Evolutionary conservation across 148 eudicot genomes (phyloP).

Genomic region (Cornus controversa): DNA sequence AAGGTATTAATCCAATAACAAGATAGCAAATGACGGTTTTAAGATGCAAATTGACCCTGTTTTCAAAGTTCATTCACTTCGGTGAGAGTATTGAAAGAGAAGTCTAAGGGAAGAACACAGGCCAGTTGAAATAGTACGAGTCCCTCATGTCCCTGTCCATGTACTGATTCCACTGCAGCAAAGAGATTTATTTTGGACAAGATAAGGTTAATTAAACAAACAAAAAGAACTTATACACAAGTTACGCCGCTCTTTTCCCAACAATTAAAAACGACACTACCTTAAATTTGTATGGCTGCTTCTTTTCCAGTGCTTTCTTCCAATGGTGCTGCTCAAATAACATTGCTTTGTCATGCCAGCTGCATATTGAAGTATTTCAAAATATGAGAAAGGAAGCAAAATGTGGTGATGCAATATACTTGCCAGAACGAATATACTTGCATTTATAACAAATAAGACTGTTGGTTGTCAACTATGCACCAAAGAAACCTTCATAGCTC

Average conservation of each 20-base stretch:
- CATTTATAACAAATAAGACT: neutral
- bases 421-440: neutral
- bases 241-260: neutral
- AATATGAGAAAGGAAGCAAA: neutral
- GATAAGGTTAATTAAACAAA: neutral
- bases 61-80: neutral
- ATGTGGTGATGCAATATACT: neutral
- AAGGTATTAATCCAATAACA: neutral
- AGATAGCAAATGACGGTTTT: neutral
- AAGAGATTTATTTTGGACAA: neutral
- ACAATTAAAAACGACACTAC: conserved; percentile 29
- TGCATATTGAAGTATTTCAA: conserved; percentile 30
- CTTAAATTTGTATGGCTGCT: conserved; percentile 71
- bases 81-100: neutral
- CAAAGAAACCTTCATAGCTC: too few relatives aligned
- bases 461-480: too few relatives aligned
- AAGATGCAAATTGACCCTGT: neutral
- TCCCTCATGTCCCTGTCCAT: conserved; percentile 52
- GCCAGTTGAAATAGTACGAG: conserved; percentile 80
- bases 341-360: conserved; percentile 97
- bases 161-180: conserved; percentile 69
- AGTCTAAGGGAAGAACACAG: conserved; percentile 60
- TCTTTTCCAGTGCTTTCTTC: conserved; percentile 79
- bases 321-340: conserved; percentile 84
- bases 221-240: neutral